Evolutionary conservation across 164 flowering plant species (phyloP).

Genomic region (Piper betle): DNA sequence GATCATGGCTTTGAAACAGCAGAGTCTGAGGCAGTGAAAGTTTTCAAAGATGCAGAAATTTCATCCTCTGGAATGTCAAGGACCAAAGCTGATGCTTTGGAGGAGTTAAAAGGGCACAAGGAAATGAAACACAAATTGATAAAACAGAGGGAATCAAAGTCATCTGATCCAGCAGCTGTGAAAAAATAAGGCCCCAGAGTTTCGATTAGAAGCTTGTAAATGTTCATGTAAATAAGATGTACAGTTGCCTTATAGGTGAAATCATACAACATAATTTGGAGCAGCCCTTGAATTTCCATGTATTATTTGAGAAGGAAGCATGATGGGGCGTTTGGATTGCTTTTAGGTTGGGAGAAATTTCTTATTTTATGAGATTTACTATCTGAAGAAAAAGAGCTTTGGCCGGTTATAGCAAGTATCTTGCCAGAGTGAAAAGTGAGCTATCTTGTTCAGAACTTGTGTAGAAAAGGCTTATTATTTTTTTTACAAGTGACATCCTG

Average conservation of each 20-base stretch:
- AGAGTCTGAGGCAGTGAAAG: constrained; percentile 6
- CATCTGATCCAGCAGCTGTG: constrained; percentile 2
- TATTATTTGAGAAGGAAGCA: background rate
- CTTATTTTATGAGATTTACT: too few relatives aligned
- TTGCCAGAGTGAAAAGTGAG: background rate
- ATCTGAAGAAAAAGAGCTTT: background rate
- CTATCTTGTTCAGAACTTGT: background rate
- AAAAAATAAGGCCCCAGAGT: background rate
- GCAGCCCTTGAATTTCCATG: background rate
- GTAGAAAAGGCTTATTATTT: background rate
- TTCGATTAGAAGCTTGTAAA: background rate
- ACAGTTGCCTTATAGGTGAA: background rate
- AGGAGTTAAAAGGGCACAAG: constrained; percentile 54
- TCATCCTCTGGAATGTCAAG: constrained; percentile 29
- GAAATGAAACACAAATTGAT: constrained; percentile 50
- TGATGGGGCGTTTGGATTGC: background rate
- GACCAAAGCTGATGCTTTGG: constrained; percentile 73
- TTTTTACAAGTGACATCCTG: too few relatives aligned
- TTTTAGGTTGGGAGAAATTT: too few relatives aligned
- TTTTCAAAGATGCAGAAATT: constrained; percentile 13
- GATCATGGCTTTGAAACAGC: constrained; percentile 9
- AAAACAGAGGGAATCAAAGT: constrained; percentile 22
- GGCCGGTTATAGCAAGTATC: background rate
- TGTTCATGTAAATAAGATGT: background rate
- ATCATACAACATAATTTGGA: background rate